Evolutionary conservation across 2,329 filamentous ascomycete species (phyloP).

Genomic region (Thelonectria rubi): DNA sequence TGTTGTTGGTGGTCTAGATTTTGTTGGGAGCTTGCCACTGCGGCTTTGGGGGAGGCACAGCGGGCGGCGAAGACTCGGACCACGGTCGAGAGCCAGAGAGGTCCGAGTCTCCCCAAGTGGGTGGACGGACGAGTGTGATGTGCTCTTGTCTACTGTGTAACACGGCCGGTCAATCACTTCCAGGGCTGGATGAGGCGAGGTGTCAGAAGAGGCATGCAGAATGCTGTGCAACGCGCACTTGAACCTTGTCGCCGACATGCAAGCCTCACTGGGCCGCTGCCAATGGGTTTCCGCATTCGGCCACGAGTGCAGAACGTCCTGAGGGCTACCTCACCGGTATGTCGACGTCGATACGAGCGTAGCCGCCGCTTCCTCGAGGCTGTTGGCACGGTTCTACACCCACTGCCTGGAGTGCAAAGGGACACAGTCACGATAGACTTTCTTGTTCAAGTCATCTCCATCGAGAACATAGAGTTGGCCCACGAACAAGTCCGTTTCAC

Average conservation of each 20-base stretch:
- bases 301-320: too few relatives aligned
- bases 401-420: not conserved
- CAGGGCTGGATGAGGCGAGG: not conserved
- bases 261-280: conserved; percentile 3
- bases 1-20: not conserved
- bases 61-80: too few relatives aligned
- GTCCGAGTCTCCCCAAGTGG: too few relatives aligned
- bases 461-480: too few relatives aligned
- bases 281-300: conserved; percentile 5
- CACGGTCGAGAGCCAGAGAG: too few relatives aligned
- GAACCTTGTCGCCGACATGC: conserved; percentile 14
- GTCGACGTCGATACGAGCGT: not conserved
- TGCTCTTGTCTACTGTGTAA: conserved; percentile 29
- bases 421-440: too few relatives aligned
- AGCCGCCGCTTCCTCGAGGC: not conserved
- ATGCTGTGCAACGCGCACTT: conserved; percentile 27
- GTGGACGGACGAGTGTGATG: too few relatives aligned
- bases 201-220: conserved; percentile 12
- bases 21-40: conserved; percentile 10
- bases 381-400: too few relatives aligned
- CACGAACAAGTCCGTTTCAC: too few relatives aligned
- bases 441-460: too few relatives aligned
- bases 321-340: not conserved
- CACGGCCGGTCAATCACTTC: conserved; percentile 33
- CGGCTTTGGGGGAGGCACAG: not conserved